A percentile compares a stretch with the other conserved stretches of the same genome.
Conservation (phyloP, 2,329 filamentous ascomycete species). For the Sporothrix luriei region DNA sequence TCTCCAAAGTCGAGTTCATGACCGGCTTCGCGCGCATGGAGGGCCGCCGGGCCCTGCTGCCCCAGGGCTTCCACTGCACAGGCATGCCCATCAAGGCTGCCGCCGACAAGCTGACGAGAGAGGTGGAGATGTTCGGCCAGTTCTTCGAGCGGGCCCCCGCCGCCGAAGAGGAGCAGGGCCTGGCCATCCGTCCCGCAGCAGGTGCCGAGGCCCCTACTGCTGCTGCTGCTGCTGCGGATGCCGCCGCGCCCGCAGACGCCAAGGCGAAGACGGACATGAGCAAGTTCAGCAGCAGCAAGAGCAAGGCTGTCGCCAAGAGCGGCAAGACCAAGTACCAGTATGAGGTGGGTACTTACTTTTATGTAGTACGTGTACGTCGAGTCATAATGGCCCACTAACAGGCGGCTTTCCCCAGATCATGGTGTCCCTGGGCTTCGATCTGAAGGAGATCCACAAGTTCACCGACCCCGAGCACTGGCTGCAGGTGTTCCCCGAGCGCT, state of each 20-base stretch:
- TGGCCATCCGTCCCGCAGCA: slow-evolving; percentile 52
- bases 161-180: slow-evolving; percentile 53
- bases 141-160: slow-evolving; percentile 69
- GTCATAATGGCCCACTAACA: not conserved
- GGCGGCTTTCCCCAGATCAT: slow-evolving; percentile 61
- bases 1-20: slow-evolving; percentile 90
- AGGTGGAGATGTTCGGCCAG: slow-evolving; percentile 85
- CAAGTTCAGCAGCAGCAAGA: slow-evolving; percentile 91
- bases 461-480: slow-evolving; percentile 81
- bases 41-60: slow-evolving; percentile 83
- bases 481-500: slow-evolving; percentile 80
- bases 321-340: slow-evolving; percentile 96
- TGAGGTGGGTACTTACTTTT: slow-evolving; percentile 42
- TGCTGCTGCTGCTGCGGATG: slow-evolving; percentile 52
- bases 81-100: slow-evolving; percentile 98
- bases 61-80: slow-evolving; percentile 92
- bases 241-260: not conserved
- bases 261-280: slow-evolving; percentile 77
- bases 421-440: slow-evolving; percentile 81
- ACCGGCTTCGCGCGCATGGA: slow-evolving; percentile 86
- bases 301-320: slow-evolving; percentile 86
- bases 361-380: not conserved
- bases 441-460: slow-evolving; percentile 89
- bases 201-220: slow-evolving; percentile 79
- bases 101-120: slow-evolving; percentile 85